A percentile compares a stretch with the other conserved stretches of the same genome.
Conservation (phyloP, 768 basidiomycete genomes). For the Boletus vinaceobasis region DNA sequence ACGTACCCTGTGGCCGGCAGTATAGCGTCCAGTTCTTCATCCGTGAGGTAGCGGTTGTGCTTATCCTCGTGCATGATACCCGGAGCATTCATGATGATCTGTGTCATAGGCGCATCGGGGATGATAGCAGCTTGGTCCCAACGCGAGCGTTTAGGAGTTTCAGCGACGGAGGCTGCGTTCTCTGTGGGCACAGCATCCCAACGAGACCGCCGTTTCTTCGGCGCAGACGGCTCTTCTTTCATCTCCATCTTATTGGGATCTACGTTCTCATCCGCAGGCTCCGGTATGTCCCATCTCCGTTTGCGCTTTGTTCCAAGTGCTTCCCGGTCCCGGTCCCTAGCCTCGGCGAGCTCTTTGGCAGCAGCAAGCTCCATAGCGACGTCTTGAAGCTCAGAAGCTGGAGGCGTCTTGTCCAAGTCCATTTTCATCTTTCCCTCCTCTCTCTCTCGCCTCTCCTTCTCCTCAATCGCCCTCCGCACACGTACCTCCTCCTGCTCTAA, state of each 20-base stretch:
- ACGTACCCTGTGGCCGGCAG: slow-evolving; percentile 85
- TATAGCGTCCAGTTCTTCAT: slow-evolving; percentile 92
- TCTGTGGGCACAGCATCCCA: slow-evolving; percentile 95
- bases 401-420: slow-evolving; percentile 91
- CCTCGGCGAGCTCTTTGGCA: slow-evolving; percentile 34
- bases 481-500: slow-evolving; percentile 91
- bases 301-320: slow-evolving; percentile 63
- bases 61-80: slow-evolving; percentile 87
- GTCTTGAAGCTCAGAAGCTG: slow-evolving; percentile 71
- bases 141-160: slow-evolving; percentile 85
- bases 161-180: slow-evolving; percentile 40
- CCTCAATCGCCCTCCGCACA: slow-evolving; percentile 81
- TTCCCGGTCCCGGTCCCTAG: slow-evolving; percentile 37
- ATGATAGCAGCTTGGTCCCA: slow-evolving; percentile 94
- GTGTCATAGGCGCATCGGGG: slow-evolving; percentile 65
- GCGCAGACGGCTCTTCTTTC: slow-evolving; percentile 71
- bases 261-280: slow-evolving; percentile 60
- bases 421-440: slow-evolving; percentile 73
- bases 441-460: slow-evolving; percentile 76
- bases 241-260: slow-evolving; percentile 60
- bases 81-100: slow-evolving; percentile 86
- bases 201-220: slow-evolving; percentile 90
- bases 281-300: slow-evolving; percentile 75
- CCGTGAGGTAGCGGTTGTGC: slow-evolving; percentile 91
- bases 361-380: slow-evolving; percentile 68